Percentiles rank a stretch among this genome's conserved stretches.
Conservation (phyloP, 2,329 filamentous ascomycete genomes). For the Epichloe gansuensis region DNA sequence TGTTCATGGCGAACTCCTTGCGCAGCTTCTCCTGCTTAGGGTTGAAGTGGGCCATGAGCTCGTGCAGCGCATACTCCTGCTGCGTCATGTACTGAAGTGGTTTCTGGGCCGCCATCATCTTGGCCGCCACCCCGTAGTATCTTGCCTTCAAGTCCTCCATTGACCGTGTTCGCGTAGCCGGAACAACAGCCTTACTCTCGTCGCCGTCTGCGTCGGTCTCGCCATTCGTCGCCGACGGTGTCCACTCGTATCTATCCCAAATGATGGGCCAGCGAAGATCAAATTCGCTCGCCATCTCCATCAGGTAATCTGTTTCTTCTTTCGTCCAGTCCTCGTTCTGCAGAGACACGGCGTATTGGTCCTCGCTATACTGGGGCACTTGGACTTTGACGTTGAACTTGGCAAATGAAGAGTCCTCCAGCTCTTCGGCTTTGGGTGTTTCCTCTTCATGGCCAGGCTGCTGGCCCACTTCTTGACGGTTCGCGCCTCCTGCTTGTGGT, state of each 20-base stretch:
- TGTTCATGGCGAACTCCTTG: constrained; percentile 73
- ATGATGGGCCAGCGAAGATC: constrained; percentile 87
- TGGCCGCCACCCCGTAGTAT: constrained; percentile 78
- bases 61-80: constrained; percentile 70
- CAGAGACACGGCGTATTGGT: constrained; percentile 70
- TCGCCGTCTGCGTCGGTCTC: constrained; percentile 33
- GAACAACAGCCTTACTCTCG: constrained; percentile 41
- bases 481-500: not conserved
- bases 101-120: constrained; percentile 69
- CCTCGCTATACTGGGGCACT: constrained; percentile 71
- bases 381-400: constrained; percentile 80
- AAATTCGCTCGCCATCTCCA: constrained; percentile 62
- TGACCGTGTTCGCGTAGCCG: constrained; percentile 44
- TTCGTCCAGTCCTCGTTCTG: constrained; percentile 72
- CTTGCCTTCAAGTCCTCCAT: constrained; percentile 87
- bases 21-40: constrained; percentile 64
- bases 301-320: constrained; percentile 86
- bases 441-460: not conserved
- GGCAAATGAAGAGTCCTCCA: constrained; percentile 57
- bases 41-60: constrained; percentile 79
- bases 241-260: constrained; percentile 82
- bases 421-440: constrained; percentile 14
- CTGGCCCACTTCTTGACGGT: constrained; percentile 16
- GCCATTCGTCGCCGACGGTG: constrained; percentile 31
- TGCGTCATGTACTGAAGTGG: constrained; percentile 79